Conservation (phyloP, 768 basidiomycete species). For the Chalciporus chontae region DNA sequence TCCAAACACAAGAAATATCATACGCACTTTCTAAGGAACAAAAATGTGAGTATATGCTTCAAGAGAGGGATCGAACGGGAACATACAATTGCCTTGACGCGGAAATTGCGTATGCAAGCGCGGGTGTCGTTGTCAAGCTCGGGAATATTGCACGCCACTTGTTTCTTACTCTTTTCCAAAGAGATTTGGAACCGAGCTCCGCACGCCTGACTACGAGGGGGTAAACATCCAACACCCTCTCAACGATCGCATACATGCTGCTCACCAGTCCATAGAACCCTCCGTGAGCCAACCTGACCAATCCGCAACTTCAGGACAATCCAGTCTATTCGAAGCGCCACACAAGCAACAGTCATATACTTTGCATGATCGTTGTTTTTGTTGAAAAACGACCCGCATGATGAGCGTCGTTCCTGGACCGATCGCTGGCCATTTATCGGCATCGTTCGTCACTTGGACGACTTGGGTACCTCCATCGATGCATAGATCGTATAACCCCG, state of each 20-base stretch:
- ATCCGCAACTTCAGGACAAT: constrained; percentile 6
- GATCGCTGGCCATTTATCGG: constrained; percentile 21
- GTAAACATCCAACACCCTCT: background rate
- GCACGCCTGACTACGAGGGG: constrained; percentile 10
- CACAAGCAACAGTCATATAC: constrained; percentile 18
- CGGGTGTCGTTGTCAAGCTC: constrained; percentile 17
- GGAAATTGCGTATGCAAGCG: constrained; percentile 25
- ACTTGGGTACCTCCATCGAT: constrained; percentile 24
- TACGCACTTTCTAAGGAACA: constrained; percentile 18
- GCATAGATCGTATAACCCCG: constrained; percentile 18
- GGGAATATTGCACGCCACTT: background rate
- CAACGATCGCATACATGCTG: background rate
- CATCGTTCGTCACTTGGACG: constrained; percentile 18
- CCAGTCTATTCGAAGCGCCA: constrained; percentile 16
- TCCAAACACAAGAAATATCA: background rate
- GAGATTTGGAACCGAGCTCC: constrained; percentile 24
- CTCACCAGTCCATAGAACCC: constrained; percentile 23
- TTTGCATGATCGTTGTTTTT: constrained; percentile 12
- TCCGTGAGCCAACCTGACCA: constrained; percentile 22
- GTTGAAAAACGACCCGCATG: constrained; percentile 23
- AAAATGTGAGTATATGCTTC: background rate
- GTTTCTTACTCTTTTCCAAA: constrained; percentile 18
- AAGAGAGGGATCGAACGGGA: background rate
- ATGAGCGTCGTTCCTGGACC: constrained; percentile 24
- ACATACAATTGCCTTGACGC: constrained; percentile 20